Evolutionary conservation across 108 stramenopile genomes (phyloP).

Genomic region (Nitzschia sp.): DNA sequence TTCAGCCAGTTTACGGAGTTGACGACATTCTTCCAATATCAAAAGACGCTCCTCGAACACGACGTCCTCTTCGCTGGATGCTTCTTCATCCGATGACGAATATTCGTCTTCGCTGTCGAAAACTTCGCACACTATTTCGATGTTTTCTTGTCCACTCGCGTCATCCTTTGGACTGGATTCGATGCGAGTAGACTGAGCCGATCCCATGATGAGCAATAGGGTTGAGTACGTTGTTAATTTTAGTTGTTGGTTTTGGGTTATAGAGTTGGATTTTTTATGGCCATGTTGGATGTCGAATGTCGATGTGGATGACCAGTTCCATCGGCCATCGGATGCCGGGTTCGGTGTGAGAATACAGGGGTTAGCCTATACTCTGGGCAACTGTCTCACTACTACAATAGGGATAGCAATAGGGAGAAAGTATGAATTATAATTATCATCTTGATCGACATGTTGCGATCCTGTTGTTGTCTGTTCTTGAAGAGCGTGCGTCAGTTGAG

Average conservation of each 20-base stretch:
- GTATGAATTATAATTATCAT: too few species aligned
- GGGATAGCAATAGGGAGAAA: too few species aligned
- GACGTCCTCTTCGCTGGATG: slow-evolving; percentile 48
- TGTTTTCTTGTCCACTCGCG: slow-evolving; percentile 43
- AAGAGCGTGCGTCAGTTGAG: too few species aligned
- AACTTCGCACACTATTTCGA: not conserved
- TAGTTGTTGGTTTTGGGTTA: slow-evolving; percentile 7
- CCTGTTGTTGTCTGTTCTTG: too few species aligned
- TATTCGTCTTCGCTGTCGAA: slow-evolving; percentile 38
- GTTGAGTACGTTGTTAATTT: slow-evolving; percentile 5
- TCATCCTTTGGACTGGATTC: slow-evolving; percentile 29
- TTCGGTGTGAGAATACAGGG: too few species aligned
- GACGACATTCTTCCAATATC: slow-evolving; percentile 64
- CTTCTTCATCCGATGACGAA: slow-evolving; percentile 41
- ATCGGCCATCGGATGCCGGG: too few species aligned
- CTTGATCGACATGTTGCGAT: too few species aligned
- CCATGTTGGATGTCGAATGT: not conserved
- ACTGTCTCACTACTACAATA: too few species aligned
- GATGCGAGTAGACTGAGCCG: slow-evolving; percentile 45
- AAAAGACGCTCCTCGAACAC: slow-evolving; percentile 57
- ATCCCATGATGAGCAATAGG: slow-evolving; percentile 39
- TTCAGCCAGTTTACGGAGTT: slow-evolving; percentile 55
- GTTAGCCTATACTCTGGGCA: too few species aligned
- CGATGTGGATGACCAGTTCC: too few species aligned
- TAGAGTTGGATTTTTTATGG: slow-evolving; percentile 28